Evolutionary conservation across 129 eudicot genomes (phyloP).

Genomic region (Flaveria linearis): DNA sequence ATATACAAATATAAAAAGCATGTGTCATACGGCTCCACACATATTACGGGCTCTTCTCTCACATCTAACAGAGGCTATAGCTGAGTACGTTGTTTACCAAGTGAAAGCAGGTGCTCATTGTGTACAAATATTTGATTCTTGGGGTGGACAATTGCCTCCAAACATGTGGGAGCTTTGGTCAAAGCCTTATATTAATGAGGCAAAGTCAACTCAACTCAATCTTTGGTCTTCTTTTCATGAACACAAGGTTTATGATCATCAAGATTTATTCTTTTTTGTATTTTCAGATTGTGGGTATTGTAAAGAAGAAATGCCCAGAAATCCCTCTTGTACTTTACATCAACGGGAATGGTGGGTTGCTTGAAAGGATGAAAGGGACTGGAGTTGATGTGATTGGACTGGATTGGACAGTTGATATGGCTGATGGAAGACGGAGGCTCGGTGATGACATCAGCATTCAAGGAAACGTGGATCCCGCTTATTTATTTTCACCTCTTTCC

Average conservation of each 20-base stretch:
- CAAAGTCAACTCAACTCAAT: conserved; percentile 31
- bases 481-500: conserved; percentile 72
- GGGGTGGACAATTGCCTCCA: conserved; percentile 99
- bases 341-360: conserved; percentile 94
- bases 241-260: conserved; percentile 8
- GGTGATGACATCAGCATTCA: conserved; percentile 78
- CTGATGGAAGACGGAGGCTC: conserved; percentile 86
- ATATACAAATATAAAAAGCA: conserved; percentile 86
- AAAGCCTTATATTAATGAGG: conserved; percentile 93
- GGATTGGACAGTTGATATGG: conserved; percentile 99
- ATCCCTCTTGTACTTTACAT: conserved; percentile 91
- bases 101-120: conserved; percentile 91
- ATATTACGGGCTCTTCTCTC: conserved; percentile 74
- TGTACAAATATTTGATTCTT: conserved; percentile 94
- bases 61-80: conserved; percentile 77
- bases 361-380: conserved; percentile 83
- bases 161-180: conserved; percentile 97
- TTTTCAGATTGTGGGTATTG: conserved; percentile 72
- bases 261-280: conserved; percentile 9
- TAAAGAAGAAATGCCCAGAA: conserved; percentile 73
- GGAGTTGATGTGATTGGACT: conserved; percentile 97
- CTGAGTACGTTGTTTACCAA: conserved; percentile 80
- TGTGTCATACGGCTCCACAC: conserved; percentile 85
- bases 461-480: conserved; percentile 96
- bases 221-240: neutral